Conservation (phyloP, 1,284 basidiomycete species). For the Trametes versicolor region DNA sequence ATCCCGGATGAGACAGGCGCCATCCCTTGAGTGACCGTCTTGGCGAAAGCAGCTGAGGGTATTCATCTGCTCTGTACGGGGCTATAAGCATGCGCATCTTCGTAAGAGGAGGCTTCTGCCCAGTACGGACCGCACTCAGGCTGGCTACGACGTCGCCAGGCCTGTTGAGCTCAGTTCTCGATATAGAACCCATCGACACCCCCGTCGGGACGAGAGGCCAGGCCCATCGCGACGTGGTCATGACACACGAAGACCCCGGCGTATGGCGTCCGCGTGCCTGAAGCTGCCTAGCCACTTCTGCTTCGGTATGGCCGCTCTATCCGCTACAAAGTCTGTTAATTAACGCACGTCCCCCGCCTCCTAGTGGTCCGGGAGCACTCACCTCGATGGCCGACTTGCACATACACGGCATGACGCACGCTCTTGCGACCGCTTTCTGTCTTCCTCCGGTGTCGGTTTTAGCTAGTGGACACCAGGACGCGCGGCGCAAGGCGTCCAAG, state of each 20-base stretch:
- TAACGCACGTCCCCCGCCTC: no score
- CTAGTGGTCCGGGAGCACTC: no score
- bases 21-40: no score
- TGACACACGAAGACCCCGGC: neutral
- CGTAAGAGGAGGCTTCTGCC: no score
- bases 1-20: no score
- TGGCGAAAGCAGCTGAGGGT: no score
- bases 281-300: neutral
- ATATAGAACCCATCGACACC: neutral
- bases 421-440: neutral
- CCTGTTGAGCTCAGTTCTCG: neutral
- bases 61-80: neutral
- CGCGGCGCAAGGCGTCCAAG: no score
- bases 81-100: no score
- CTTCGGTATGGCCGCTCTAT: neutral
- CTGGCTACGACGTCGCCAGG: neutral
- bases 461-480: neutral
- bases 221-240: neutral
- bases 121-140: neutral
- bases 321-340: neutral
- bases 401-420: neutral
- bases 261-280: neutral
- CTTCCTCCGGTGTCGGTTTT: neutral
- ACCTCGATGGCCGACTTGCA: neutral
- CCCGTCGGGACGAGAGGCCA: neutral